phyloP scores from a whole-genome alignment of 192 early-diverging fungal genomes.

The Gaertneriomyces sp. region DNA sequence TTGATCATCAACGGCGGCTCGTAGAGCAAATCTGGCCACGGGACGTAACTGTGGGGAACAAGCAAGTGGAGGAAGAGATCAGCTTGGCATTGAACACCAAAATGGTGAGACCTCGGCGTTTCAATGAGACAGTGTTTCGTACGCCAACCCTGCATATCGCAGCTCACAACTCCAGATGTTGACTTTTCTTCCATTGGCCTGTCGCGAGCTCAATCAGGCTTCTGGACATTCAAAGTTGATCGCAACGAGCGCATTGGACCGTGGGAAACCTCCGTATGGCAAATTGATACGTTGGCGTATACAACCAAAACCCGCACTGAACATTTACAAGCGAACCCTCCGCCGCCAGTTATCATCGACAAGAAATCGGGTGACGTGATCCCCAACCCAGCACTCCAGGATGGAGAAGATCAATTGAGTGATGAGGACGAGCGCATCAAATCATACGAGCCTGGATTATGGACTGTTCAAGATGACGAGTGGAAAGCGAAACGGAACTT shows the following conservation, averaged over 20 bases:
- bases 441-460: conserved; percentile 24
- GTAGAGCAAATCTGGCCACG: conserved; percentile 46
- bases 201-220: conserved; percentile 40
- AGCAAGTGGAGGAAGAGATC: conserved; percentile 45
- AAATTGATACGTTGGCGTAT: conserved; percentile 36
- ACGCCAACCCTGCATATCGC: background rate
- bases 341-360: conserved; percentile 15
- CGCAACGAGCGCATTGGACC: conserved; percentile 38
- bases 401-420: conserved; percentile 3
- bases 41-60: conserved; percentile 37
- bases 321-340: conserved; percentile 38
- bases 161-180: conserved; percentile 39
- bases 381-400: background rate
- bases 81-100: conserved; percentile 44
- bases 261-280: conserved; percentile 46
- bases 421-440: conserved; percentile 32
- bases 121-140: background rate
- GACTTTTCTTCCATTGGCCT: conserved; percentile 35
- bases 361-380: conserved; percentile 1
- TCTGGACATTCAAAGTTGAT: conserved; percentile 45
- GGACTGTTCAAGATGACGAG: conserved; percentile 16
- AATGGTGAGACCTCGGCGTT: conserved; percentile 29
- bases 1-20: conserved; percentile 43
- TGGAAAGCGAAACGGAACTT: conserved; percentile 18
- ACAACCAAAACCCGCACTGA: conserved; percentile 31